Evolutionary conservation across 768 basidiomycete species (phyloP), one percentile per base, ranked within the genome.

Genomic region (Termitomyces sp.): DNA sequence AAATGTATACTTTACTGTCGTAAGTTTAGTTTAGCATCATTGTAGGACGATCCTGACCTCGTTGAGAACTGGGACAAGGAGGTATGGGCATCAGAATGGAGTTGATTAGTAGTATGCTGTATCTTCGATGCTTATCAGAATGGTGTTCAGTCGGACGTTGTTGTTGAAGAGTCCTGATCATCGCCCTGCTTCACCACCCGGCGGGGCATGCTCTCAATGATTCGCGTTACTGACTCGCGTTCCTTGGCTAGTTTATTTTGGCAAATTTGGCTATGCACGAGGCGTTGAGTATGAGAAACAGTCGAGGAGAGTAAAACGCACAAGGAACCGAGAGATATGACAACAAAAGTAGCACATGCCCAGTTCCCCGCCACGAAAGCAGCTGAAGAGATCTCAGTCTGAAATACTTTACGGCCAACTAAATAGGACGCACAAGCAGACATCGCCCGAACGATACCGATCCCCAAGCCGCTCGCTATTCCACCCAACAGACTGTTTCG

Each of bases 11-110:
- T 23, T 14, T 32, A 32, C 32, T 28, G 52, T 33, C n/a, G 43
- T 43, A 18, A 43, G 40, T 40, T 33, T 41, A 28, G 14, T 47
- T 14, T 35, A 56, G 60, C 12, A 48, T 33, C 47, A 35, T 50
- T 47, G n/a, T 35, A 67, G 85, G 74, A 87, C 58, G 88, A 93
- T 68, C 79, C 85, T 8, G 71, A 75, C 32, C 79, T 93, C 18
- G 84, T 93, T 9, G 91, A 91, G 71, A 88, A 89, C 58, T 93
- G 88, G 88, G 83, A 84, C 61, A 78, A 82, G 63, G 77, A 83
- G 10, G 75, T 86, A 30, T 89, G 87, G 88, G 80, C 75, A 46
- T 69, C 71, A 5, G 73, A 80, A 13, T 78, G 75, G 73, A 71
- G 64, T 66, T 71, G 18, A 52, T 28, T 20, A 35, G 23, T 55